Conservation (phyloP, 768 basidiomycete species). For the Sporobolomyces phaffii region DNA sequence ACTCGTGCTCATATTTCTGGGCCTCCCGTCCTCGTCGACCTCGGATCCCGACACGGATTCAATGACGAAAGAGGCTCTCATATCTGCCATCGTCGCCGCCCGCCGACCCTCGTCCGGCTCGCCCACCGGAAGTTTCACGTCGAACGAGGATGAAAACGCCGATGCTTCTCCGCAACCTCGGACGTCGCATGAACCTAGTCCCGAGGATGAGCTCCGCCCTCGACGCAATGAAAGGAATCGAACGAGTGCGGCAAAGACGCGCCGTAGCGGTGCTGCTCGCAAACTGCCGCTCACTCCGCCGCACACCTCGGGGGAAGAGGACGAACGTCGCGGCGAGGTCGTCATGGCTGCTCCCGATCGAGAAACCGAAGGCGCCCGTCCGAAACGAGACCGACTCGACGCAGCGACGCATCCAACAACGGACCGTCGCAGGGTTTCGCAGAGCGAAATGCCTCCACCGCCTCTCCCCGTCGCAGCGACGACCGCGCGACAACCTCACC, state of each 20-base stretch:
- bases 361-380: no score
- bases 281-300: constrained; percentile 18
- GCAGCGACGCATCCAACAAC: constrained; percentile 44
- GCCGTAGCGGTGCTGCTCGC: not conserved
- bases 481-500: constrained; percentile 44
- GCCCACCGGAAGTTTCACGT: not conserved
- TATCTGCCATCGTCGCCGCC: constrained; percentile 14
- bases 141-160: constrained; percentile 8
- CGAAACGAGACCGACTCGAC: no score
- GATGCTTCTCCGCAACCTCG: constrained; percentile 19
- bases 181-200: constrained; percentile 25
- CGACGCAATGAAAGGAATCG: not conserved
- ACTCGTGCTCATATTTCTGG: constrained; percentile 20
- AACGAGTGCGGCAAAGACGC: not conserved
- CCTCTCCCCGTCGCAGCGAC: constrained; percentile 39
- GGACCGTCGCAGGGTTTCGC: constrained; percentile 12
- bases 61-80: constrained; percentile 18
- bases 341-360: constrained; percentile 4
- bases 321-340: not conserved
- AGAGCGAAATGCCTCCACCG: constrained; percentile 28
- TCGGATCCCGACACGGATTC: not conserved
- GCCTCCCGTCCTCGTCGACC: not conserved
- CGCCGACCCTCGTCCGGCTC: not conserved
- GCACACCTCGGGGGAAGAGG: constrained; percentile 12
- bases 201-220: not conserved